Percentiles rank a stretch among this genome's conserved stretches.
Conservation (phyloP, 768 basidiomycete genomes). For the Phlebiopsis flavidoalba region DNA sequence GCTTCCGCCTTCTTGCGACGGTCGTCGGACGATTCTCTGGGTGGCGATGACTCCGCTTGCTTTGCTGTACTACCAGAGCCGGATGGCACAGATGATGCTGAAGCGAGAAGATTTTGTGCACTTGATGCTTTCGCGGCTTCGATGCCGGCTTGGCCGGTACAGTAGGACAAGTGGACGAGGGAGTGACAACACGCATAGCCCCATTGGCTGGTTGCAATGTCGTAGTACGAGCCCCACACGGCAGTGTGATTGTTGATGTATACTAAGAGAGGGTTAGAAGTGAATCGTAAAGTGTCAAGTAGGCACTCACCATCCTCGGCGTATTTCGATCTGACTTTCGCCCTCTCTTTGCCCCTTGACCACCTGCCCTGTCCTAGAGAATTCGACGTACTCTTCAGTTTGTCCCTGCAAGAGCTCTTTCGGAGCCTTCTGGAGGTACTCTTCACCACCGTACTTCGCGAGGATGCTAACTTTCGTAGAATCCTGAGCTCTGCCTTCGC, state of each 20-base stretch:
- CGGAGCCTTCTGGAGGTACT: constrained; percentile 86
- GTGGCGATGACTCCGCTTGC: constrained; percentile 9
- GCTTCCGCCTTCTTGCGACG: constrained; percentile 46
- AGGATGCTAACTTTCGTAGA: constrained; percentile 86
- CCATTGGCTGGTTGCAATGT: constrained; percentile 66
- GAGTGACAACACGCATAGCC: constrained; percentile 97
- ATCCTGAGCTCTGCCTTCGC: constrained; percentile 91
- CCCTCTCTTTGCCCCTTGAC: constrained; percentile 89
- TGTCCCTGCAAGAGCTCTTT: constrained; percentile 92
- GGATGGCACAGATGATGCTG: constrained; percentile 28
- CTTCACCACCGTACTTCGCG: constrained; percentile 89
- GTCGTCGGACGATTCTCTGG: constrained; percentile 26
- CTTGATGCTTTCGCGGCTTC: constrained; percentile 71
- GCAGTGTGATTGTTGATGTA: constrained; percentile 89
- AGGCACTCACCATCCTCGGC: constrained; percentile 84
- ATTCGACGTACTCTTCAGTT: constrained; percentile 97
- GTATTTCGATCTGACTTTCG: constrained; percentile 87
- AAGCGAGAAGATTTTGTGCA: constrained; percentile 59
- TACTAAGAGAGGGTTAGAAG: constrained; percentile 39
- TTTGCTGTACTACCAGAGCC: neutral
- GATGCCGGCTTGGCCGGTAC: constrained; percentile 83
- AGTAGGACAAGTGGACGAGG: constrained; percentile 80
- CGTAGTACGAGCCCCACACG: constrained; percentile 99
- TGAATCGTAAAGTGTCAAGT: constrained; percentile 2
- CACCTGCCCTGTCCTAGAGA: constrained; percentile 86